Conservation (phyloP, 1,284 basidiomycete species). For the Cryptococcus hybrid region DNA sequence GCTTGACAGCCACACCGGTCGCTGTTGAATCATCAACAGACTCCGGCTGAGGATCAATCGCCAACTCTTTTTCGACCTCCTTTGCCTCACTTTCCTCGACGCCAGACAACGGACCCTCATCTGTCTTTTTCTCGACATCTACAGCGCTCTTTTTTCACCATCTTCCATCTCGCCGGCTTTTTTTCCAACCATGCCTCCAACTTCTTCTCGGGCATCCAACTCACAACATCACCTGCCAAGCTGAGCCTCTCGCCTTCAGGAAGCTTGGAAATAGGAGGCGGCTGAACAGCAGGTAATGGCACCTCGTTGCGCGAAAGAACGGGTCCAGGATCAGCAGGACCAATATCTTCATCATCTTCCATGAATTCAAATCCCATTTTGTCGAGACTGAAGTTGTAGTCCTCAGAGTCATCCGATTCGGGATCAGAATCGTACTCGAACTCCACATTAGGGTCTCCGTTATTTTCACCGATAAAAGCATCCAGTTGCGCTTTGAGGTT, state of each 20-base stretch:
- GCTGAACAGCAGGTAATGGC: slow-evolving; percentile 39
- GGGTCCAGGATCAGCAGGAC: slow-evolving; percentile 17
- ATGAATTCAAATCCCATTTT: slow-evolving; percentile 14
- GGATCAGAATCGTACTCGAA: slow-evolving; percentile 8
- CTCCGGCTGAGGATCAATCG: not conserved
- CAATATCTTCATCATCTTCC: slow-evolving; percentile 22
- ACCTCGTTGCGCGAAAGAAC: slow-evolving; percentile 50
- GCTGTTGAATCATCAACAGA: not conserved
- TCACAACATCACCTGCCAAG: slow-evolving; percentile 51
- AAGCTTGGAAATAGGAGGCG: slow-evolving; percentile 40
- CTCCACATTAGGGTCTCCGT: slow-evolving; percentile 3
- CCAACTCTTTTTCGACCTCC: not conserved
- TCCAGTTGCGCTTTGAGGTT: slow-evolving; percentile 26
- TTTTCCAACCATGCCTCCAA: slow-evolving; percentile 40
- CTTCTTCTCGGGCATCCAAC: slow-evolving; percentile 45
- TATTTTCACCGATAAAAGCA: slow-evolving; percentile 10
- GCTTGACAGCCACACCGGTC: not conserved
- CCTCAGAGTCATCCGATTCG: slow-evolving; percentile 18
- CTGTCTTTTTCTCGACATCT: not conserved
- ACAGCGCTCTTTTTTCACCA: not conserved
- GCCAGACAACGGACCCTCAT: not conserved
- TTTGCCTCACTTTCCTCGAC: not conserved
- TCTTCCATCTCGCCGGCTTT: not conserved
- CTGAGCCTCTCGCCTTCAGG: slow-evolving; percentile 37
- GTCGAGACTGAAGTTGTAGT: slow-evolving; percentile 2